A percentile compares a stretch with the other conserved stretches of the same genome.
phyloP scores from a whole-genome alignment of 192 early-diverging fungal genomes.

The Linnemannia elongata region DNA sequence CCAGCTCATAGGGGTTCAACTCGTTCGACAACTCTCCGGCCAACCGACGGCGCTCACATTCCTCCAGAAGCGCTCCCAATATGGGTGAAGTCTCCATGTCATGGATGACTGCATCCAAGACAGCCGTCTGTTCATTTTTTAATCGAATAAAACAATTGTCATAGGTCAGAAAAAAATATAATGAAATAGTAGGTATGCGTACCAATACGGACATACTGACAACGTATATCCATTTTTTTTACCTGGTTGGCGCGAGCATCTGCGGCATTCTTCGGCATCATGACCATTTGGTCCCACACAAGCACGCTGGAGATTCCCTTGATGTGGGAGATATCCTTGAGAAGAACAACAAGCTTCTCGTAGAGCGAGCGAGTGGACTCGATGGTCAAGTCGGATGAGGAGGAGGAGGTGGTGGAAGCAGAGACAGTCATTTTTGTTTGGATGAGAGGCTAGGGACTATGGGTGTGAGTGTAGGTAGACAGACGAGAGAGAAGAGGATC shows the following conservation, averaged over 20 bases:
- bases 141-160: not conserved
- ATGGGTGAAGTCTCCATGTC: slow-evolving; percentile 30
- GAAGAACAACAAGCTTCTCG: slow-evolving; percentile 25
- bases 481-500: no score
- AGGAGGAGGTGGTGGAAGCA: slow-evolving; percentile 11
- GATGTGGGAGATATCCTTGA: slow-evolving; percentile 36
- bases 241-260: slow-evolving; percentile 31
- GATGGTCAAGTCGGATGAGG: slow-evolving; percentile 30
- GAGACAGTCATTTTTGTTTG: slow-evolving; percentile 46
- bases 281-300: slow-evolving; percentile 55
- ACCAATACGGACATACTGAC: no score
- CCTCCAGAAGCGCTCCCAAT: slow-evolving; percentile 44
- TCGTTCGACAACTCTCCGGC: slow-evolving; percentile 23
- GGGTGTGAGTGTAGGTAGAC: no score
- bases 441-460: slow-evolving; percentile 14
- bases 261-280: slow-evolving; percentile 56
- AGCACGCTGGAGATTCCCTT: slow-evolving; percentile 30
- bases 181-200: no score
- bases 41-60: slow-evolving; percentile 21
- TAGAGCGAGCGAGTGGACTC: slow-evolving; percentile 47
- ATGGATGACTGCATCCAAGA: slow-evolving; percentile 42
- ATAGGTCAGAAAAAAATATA: no score
- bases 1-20: slow-evolving; percentile 46
- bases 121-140: slow-evolving; percentile 6
- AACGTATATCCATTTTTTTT: no score